These are phyloP conservation scores for Phanerodontia chrysosporium DNA, from an alignment of 768 basidiomycete species.

Conservation along the genomic window DNA sequence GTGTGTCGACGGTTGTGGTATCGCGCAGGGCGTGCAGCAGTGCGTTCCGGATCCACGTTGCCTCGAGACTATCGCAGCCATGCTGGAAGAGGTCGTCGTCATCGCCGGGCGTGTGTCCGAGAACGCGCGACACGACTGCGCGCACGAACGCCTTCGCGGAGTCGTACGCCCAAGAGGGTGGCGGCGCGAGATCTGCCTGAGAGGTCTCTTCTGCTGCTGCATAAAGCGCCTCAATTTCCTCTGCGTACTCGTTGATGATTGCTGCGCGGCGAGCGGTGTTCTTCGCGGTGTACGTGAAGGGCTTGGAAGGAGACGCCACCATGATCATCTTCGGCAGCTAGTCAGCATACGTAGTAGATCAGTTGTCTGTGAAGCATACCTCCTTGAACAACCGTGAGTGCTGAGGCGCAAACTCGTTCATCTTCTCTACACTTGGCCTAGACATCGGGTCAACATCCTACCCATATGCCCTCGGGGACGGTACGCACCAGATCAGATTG, in stretches of 20 bases:
- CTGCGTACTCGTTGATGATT: constrained; percentile 33
- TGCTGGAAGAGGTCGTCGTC: constrained; percentile 35
- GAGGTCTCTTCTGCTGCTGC: constrained; percentile 27
- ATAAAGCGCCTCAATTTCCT: constrained; percentile 38
- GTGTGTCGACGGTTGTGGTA: constrained; percentile 12
- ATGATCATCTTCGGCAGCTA: constrained; percentile 39
- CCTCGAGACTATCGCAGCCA: constrained; percentile 36
- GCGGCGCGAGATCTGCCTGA: constrained; percentile 24
- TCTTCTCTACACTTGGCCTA: constrained; percentile 32
- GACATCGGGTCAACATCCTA: too few species aligned
- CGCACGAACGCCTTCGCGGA: constrained; percentile 28
- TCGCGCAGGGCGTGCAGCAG: constrained; percentile 25
- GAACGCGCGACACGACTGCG: constrained; percentile 29
- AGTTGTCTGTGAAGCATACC: constrained; percentile 17
- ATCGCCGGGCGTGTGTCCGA: constrained; percentile 26
- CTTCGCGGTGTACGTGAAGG: constrained; percentile 42
- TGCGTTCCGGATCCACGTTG: constrained; percentile 31
- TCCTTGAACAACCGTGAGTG: constrained; percentile 46
- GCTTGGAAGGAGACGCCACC: constrained; percentile 33
- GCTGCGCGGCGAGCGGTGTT: constrained; percentile 31
- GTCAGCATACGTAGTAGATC: neutral
- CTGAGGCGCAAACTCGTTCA: constrained; percentile 39
- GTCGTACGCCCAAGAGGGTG: constrained; percentile 22
- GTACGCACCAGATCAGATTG: constrained; percentile 17
- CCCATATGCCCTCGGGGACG: neutral